Conservation (phyloP, 1,284 basidiomycete genomes). For the Malassezia sp. region DNA sequence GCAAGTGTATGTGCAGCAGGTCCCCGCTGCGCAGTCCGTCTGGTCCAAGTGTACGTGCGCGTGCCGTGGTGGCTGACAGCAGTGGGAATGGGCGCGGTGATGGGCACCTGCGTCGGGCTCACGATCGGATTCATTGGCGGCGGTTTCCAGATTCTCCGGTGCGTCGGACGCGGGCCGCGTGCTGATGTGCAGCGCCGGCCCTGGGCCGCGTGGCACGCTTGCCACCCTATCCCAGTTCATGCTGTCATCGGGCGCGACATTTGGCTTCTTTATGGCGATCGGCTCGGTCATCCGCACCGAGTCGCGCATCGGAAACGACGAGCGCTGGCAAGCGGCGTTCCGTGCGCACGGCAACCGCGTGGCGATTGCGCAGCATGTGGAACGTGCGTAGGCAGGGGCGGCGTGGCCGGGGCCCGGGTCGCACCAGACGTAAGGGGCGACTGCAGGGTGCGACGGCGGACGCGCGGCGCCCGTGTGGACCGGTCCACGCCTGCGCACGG, state of each 20-base stretch:
- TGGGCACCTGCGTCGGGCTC: slow-evolving; percentile 39
- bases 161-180: slow-evolving; percentile 1
- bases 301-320: slow-evolving; percentile 6
- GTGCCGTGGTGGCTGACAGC: not conserved
- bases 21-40: slow-evolving; percentile 3
- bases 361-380: not conserved
- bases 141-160: slow-evolving; percentile 38
- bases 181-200: slow-evolving; percentile 23
- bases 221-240: slow-evolving; percentile 40
- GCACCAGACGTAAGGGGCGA: too few species aligned
- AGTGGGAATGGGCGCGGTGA: slow-evolving; percentile 44
- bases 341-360: slow-evolving; percentile 12
- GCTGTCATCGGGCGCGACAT: slow-evolving; percentile 39
- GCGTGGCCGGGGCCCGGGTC: too few species aligned
- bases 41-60: slow-evolving; percentile 12
- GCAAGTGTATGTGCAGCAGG: slow-evolving; percentile 15
- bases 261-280: slow-evolving; percentile 44
- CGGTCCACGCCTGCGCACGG: too few species aligned
- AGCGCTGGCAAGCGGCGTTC: slow-evolving; percentile 13
- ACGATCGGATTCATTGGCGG: slow-evolving; percentile 44
- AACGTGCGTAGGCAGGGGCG: not conserved
- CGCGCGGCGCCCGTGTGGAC: too few species aligned
- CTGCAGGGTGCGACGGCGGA: too few species aligned
- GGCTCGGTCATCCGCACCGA: slow-evolving; percentile 40
- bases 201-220: slow-evolving; percentile 33